phyloP scores from a whole-genome alignment of 495 filamentous ascomycete genomes.

The Penicillium manginii region DNA sequence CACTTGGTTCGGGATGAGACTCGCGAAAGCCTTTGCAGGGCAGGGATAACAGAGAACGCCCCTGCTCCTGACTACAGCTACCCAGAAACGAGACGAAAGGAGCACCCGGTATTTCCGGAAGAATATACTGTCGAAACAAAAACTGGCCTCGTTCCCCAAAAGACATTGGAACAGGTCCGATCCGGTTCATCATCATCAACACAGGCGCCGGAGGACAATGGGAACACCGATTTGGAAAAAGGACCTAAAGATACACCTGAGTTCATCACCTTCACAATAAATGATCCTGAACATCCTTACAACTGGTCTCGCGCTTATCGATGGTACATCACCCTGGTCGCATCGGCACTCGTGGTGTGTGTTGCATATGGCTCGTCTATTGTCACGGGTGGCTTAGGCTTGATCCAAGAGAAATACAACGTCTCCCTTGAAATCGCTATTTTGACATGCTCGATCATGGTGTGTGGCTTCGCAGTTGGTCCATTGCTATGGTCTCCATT shows the following conservation, averaged over 20 bases:
- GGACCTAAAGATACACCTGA: constrained; percentile 19
- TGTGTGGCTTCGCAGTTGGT: constrained; percentile 51
- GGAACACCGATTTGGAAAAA: constrained; percentile 26
- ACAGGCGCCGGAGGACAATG: constrained; percentile 6
- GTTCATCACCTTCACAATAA: constrained; percentile 39
- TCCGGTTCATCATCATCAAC: constrained; percentile 18
- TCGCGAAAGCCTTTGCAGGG: constrained; percentile 22
- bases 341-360: constrained; percentile 57
- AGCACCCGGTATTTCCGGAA: constrained; percentile 33
- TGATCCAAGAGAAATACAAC: constrained; percentile 61
- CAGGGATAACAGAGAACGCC: constrained; percentile 26
- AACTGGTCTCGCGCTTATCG: constrained; percentile 56
- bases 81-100: constrained; percentile 25
- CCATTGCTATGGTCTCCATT: constrained; percentile 65
- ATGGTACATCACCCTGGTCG: constrained; percentile 61
- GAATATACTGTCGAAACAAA: constrained; percentile 38
- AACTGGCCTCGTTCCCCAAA: constrained; percentile 35
- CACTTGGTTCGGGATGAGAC: constrained; percentile 22
- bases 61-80: constrained; percentile 34
- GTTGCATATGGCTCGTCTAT: constrained; percentile 59
- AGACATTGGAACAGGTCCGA: constrained; percentile 30
- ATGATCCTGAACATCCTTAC: constrained; percentile 55
- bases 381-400: constrained; percentile 65
- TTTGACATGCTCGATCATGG: constrained; percentile 50
- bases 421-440: constrained; percentile 66